A percentile compares a stretch with the other conserved stretches of the same genome.
Evolutionary conservation across 2,329 filamentous ascomycete genomes (phyloP).

Genomic region (Aspergillus quadrilineatus): DNA sequence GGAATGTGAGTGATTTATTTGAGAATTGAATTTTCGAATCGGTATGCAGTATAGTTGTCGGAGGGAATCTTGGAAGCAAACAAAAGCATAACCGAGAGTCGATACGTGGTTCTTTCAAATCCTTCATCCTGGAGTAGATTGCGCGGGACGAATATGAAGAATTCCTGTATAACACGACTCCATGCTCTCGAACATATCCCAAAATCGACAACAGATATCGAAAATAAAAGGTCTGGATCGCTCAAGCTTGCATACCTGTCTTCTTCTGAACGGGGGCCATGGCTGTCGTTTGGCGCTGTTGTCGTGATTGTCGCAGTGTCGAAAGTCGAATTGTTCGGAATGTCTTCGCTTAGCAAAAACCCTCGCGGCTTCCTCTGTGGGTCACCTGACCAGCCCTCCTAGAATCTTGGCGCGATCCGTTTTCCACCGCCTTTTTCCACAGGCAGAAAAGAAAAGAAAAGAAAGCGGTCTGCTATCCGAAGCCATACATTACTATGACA

Average conservation of each 20-base stretch:
- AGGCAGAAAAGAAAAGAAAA: not conserved
- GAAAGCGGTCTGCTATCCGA: constrained; percentile 1
- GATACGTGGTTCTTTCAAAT: not conserved
- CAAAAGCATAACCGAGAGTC: not conserved
- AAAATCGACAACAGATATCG: constrained; percentile 35
- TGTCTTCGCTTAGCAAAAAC: constrained; percentile 44
- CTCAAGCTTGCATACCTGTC: constrained; percentile 42
- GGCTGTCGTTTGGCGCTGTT: constrained; percentile 46
- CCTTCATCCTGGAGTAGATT: constrained; percentile 1
- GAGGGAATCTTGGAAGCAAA: not conserved
- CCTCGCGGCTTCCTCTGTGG: constrained; percentile 36
- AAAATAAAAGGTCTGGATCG: constrained; percentile 23
- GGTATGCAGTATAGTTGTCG: not conserved
- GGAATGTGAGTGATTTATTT: constrained; percentile 16
- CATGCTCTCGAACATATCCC: constrained; percentile 24
- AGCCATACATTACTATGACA: not conserved
- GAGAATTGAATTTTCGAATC: not conserved
- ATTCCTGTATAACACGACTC: constrained; percentile 9
- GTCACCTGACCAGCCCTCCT: constrained; percentile 35
- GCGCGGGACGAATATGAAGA: constrained; percentile 3
- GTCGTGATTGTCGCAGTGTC: constrained; percentile 47
- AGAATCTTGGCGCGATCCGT: constrained; percentile 4
- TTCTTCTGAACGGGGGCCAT: constrained; percentile 50
- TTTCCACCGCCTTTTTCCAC: constrained; percentile 9
- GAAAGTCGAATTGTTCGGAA: constrained; percentile 40